These are phyloP conservation scores for Oryza nivara DNA, from an alignment of 176 grass and related monocot genomes.

Conservation along the genomic window DNA sequence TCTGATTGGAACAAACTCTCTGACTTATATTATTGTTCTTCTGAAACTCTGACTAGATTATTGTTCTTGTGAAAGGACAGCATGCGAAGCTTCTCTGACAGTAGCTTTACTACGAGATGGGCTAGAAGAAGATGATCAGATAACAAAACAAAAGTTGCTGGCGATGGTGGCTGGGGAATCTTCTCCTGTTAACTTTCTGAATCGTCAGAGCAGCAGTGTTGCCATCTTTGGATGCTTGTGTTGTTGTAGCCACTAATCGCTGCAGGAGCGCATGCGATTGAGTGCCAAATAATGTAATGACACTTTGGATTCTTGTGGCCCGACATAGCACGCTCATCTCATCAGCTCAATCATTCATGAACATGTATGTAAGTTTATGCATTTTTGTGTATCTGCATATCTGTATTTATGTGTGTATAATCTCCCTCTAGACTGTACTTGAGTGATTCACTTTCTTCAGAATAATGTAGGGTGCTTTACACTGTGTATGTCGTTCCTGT, in stretches of 20 bases:
- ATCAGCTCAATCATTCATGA: not conserved
- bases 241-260: not conserved
- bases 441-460: not conserved
- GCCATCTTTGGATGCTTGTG: constrained; percentile 3
- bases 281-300: constrained; percentile 18
- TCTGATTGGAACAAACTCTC: not conserved
- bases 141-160: not conserved
- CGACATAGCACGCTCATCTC: constrained; percentile 36
- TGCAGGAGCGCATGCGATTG: constrained; percentile 12
- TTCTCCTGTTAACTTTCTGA: not conserved
- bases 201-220: constrained; percentile 8
- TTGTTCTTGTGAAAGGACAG: not conserved
- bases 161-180: constrained; percentile 9
- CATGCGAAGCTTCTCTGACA: constrained; percentile 27
- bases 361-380: not conserved
- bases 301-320: constrained; percentile 38
- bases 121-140: not conserved
- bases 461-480: not conserved
- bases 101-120: not conserved
- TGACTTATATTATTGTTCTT: not conserved
- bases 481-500: not conserved
- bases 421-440: not conserved
- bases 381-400: not conserved
- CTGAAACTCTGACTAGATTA: not conserved
- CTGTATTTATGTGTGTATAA: not conserved